Conservation (phyloP, 176 grass and related monocot species). For the Triticum monococcum region DNA sequence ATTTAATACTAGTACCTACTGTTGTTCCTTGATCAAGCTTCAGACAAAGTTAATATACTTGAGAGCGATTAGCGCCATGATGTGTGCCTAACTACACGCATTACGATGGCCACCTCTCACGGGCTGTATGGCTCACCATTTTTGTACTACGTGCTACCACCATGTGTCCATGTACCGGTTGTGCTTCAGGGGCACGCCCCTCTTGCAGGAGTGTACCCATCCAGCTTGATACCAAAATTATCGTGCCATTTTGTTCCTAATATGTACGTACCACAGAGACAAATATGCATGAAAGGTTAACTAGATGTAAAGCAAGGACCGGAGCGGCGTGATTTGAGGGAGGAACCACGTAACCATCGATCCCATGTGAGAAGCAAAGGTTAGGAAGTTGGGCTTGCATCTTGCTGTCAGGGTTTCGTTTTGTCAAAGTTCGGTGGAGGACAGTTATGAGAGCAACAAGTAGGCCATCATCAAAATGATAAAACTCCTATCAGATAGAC, state of each 20-base stretch:
- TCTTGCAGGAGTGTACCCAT: neutral
- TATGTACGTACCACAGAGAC: neutral
- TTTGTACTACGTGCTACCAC: neutral
- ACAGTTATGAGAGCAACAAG: slow-evolving; percentile 34
- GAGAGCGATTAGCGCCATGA: slow-evolving; percentile 32
- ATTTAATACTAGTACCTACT: neutral
- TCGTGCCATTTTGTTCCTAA: neutral
- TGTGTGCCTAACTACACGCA: neutral
- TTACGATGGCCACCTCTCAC: neutral
- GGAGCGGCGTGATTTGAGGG: neutral
- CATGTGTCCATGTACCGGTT: neutral
- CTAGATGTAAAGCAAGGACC: neutral
- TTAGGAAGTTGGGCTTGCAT: neutral
- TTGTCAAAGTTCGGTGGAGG: slow-evolving; percentile 7
- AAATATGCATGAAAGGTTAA: neutral
- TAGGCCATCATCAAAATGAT: neutral
- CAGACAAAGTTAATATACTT: neutral
- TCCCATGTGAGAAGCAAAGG: neutral
- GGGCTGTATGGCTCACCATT: neutral
- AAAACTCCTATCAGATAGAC: neutral
- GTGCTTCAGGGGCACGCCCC: neutral
- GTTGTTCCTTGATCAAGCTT: neutral
- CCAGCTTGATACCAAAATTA: neutral
- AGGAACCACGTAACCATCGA: neutral
- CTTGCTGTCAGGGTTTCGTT: neutral